Evolutionary conservation across 257 asterid genomes (phyloP).

Genomic region (Misopates orontium): DNA sequence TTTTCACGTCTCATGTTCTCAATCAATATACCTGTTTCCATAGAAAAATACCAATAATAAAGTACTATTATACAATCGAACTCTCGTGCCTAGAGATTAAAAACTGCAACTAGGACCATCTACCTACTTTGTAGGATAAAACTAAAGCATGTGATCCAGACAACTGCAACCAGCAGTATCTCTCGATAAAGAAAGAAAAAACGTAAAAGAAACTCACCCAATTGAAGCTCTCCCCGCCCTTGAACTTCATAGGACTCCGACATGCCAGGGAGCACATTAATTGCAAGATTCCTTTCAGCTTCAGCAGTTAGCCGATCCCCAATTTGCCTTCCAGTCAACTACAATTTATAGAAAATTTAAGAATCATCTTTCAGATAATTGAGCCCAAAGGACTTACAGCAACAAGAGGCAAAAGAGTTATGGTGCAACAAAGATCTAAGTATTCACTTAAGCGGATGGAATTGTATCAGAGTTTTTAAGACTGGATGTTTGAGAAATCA

Average conservation of each 20-base stretch:
- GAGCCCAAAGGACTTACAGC: slow-evolving; percentile 3
- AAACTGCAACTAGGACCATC: slow-evolving; percentile 10
- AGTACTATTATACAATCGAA: slow-evolving; percentile 10
- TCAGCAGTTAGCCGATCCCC: slow-evolving; percentile 93
- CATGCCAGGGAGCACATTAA: slow-evolving; percentile 82
- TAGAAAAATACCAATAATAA: not conserved
- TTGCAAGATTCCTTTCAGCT: slow-evolving; percentile 95
- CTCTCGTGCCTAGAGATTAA: slow-evolving; percentile 18
- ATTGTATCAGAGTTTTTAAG: not conserved
- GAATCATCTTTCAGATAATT: slow-evolving; percentile 20
- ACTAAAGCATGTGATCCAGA: not conserved
- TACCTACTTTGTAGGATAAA: slow-evolving; percentile 8
- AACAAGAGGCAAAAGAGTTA: slow-evolving; percentile 3
- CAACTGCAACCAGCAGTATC: slow-evolving; percentile 18
- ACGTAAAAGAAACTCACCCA: slow-evolving; percentile 55
- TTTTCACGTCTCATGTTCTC: slow-evolving; percentile 99
- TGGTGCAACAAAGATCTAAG: slow-evolving; percentile 17
- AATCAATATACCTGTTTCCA: slow-evolving; percentile 74
- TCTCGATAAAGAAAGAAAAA: not conserved
- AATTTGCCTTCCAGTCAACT: slow-evolving; percentile 97
- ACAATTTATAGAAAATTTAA: slow-evolving; percentile 30
- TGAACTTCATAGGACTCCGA: slow-evolving; percentile 98
- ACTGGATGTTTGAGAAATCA: too few relatives aligned
- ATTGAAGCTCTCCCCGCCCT: slow-evolving; percentile 99
- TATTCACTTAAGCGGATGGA: slow-evolving; percentile 19